Evolutionary conservation across 2,329 filamentous ascomycete species (phyloP), one percentile per base, ranked within the genome.

Genomic region (Myriosclerotinia duriaeana): DNA sequence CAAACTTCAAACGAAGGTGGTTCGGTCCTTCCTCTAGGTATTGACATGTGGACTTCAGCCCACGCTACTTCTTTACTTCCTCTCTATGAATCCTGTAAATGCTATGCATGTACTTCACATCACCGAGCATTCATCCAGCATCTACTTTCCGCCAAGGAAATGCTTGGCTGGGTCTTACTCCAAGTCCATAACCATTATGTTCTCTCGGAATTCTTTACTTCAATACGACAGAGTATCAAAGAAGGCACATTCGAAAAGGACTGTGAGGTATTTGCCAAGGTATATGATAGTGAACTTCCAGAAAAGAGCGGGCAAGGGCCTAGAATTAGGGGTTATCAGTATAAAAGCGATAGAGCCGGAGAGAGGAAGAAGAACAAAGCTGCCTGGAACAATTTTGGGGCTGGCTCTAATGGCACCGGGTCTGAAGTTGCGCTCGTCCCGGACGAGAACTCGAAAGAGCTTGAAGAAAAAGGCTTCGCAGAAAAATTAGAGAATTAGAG

Each of bases 151-250:
- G 93, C 95, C 0, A 96, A 93, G 75, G 95, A 99, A 78, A 98
- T 99, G 95, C 86, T 97, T 5, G 94, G 90, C 34, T 99, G 95
- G 95, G 91, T 89, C 0, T 83, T 99, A 9, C 82, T 99, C 9
- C 94, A 98, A 77, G 84, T 97, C 4, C 95, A 99, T 79, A 99
- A 99, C 76, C 88, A 96, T 76, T 83, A 88, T 68, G 79, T 90
- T 9, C 78, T 96, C 64, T 83, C 85, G 55, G 74, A 79, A 0
- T 97, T 98, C 80, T 97, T 98, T 77, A 77, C 80, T 0, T 84
- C 82, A 0, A 81, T 97, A 8, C 87, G 94, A 26, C 75, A 78
- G 1, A 87, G 87, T 65, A 88, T 98, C 20, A 76, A 77, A 44
- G 77, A 77, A 0, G 78, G 80, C 1, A 79, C 77, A 0, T 97